These are phyloP conservation scores for Jacaranda mimosifolia DNA, from an alignment of 257 asterid genomes.

Conservation along the genomic window DNA sequence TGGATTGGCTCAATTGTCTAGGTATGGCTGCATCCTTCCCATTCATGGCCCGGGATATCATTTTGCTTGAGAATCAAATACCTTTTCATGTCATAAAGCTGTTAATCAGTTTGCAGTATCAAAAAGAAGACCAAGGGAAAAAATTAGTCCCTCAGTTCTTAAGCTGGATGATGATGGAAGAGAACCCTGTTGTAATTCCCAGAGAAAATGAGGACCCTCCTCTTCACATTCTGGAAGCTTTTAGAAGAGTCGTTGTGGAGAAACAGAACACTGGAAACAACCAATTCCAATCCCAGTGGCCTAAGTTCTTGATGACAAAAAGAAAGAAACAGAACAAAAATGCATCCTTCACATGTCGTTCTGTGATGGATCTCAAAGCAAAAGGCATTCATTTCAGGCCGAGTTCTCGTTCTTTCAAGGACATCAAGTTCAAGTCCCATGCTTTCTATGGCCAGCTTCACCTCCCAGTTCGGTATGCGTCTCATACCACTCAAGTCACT, in stretches of 20 bases:
- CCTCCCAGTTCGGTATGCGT: neutral
- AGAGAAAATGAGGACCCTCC: conserved; percentile 11
- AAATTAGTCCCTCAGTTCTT: neutral
- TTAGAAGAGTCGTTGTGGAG: conserved; percentile 21
- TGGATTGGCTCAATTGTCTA: conserved; percentile 21
- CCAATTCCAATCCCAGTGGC: too few species aligned
- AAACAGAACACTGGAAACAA: too few species aligned
- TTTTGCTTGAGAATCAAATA: conserved; percentile 27
- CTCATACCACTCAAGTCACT: too few species aligned
- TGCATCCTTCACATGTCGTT: neutral
- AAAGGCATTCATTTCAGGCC: conserved; percentile 3
- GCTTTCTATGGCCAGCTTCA: too few species aligned
- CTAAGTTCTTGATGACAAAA: too few species aligned
- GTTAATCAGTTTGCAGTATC: conserved; percentile 7
- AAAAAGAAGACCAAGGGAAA: neutral
- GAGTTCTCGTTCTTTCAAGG: conserved; percentile 10
- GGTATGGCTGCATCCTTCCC: conserved; percentile 13
- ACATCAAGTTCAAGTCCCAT: neutral
- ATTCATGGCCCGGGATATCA: neutral
- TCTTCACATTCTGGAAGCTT: conserved; percentile 28
- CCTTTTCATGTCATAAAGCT: conserved; percentile 20
- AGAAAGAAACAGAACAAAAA: too few species aligned
- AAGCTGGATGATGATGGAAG: neutral
- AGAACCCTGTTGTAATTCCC: neutral
- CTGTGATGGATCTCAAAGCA: neutral